These are phyloP conservation scores for Fragaria vesca DNA, from an alignment of 306 rosid genomes.

Conservation along the genomic window DNA sequence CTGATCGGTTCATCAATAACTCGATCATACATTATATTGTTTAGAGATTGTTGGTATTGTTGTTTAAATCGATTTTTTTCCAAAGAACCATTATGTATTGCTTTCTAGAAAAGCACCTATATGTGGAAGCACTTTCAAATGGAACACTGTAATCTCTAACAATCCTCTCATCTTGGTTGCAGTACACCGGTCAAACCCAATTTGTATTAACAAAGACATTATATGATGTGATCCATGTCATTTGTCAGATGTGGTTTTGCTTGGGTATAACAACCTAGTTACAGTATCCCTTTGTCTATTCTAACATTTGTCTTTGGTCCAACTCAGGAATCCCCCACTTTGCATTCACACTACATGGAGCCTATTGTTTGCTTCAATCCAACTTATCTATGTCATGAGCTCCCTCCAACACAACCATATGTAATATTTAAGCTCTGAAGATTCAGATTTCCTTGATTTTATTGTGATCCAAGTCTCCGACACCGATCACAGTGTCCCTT, in stretches of 20 bases:
- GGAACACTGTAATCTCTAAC: background rate
- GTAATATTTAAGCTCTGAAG: background rate
- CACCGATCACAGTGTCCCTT: background rate
- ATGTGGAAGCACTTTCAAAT: background rate
- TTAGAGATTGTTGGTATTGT: background rate
- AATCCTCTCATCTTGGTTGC: background rate
- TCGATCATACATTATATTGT: background rate
- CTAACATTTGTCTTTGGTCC: background rate
- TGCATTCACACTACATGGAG: conserved; percentile 8
- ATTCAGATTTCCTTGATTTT: background rate
- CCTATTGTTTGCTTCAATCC: background rate
- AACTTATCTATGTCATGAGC: background rate
- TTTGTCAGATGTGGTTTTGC: background rate
- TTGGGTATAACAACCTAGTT: background rate
- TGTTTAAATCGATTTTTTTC: background rate
- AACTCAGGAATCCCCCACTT: background rate
- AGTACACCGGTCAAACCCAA: background rate
- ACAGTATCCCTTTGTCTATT: background rate
- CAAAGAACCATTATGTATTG: background rate
- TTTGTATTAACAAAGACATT: background rate
- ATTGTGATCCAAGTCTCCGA: background rate
- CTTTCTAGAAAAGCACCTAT: background rate
- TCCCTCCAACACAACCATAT: background rate
- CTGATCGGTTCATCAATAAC: background rate
- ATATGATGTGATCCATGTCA: background rate